Conservation (phyloP, 352 stramenopile genomes). For the Plasmopara muralis region DNA sequence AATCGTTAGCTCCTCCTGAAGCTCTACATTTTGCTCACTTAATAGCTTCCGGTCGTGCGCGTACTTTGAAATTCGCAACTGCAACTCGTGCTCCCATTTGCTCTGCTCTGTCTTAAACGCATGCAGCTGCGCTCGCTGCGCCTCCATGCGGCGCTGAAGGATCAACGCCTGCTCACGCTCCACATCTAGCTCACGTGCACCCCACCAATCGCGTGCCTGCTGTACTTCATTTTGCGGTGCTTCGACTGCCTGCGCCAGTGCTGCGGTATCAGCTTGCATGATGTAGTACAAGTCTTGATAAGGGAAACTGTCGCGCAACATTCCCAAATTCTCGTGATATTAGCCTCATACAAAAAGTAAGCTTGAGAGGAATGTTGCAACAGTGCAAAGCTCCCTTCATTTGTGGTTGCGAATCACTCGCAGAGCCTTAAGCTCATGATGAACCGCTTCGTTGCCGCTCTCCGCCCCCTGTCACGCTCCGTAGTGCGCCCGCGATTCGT, state of each 20-base stretch:
- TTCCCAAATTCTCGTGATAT: not conserved
- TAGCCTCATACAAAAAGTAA: not conserved
- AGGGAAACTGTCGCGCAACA: not conserved
- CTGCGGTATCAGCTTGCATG: conserved; percentile 1
- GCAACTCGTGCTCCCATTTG: conserved; percentile 78
- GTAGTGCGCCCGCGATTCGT: conserved; percentile 42
- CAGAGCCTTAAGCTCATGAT: conserved; percentile 25
- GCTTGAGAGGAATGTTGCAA: not conserved
- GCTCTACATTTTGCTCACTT: conserved; percentile 76
- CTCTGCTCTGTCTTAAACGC: conserved; percentile 76
- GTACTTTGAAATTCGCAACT: conserved; percentile 72
- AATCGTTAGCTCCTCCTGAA: conserved; percentile 43
- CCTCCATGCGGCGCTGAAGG: conserved; percentile 65
- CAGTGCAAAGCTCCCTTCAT: conserved; percentile 1
- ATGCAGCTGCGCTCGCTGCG: conserved; percentile 60
- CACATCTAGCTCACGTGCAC: conserved; percentile 34
- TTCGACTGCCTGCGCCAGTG: not conserved
- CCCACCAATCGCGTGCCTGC: conserved; percentile 52
- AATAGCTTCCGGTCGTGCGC: conserved; percentile 70
- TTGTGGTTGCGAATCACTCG: conserved; percentile 28
- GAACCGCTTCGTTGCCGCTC: conserved; percentile 69
- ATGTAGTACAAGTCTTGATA: too few relatives aligned
- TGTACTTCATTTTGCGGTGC: conserved; percentile 9
- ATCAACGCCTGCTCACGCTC: conserved; percentile 32
- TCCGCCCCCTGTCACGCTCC: conserved; percentile 62